Evolutionary conservation across 257 asterid genomes (phyloP).

Genomic region (Forsythia suspensa): DNA sequence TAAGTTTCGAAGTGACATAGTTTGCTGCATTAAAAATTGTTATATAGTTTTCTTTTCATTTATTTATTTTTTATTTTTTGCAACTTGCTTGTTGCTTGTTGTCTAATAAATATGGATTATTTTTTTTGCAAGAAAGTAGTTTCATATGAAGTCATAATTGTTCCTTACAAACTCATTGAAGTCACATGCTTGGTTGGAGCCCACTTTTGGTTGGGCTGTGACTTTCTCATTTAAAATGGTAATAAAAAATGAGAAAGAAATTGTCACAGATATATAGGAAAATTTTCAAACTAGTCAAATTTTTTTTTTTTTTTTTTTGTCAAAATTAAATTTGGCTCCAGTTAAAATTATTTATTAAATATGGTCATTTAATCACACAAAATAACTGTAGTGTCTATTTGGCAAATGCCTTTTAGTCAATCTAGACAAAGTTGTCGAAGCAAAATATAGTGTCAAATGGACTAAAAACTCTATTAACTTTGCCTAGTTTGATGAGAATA

Average conservation of each 20-base stretch:
- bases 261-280: background rate
- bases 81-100: background rate
- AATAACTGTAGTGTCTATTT: too few species aligned
- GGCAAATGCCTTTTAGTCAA: too few species aligned
- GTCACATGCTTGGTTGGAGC: conserved; percentile 48
- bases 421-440: too few species aligned
- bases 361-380: too few species aligned
- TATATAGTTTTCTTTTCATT: background rate
- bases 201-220: conserved; percentile 44
- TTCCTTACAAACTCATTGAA: conserved; percentile 52
- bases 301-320: too few species aligned
- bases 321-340: too few species aligned
- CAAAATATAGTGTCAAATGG: too few species aligned
- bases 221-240: conserved; percentile 16
- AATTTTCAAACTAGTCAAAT: too few species aligned
- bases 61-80: background rate
- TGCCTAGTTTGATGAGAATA: too few species aligned
- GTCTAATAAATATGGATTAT: background rate
- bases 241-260: background rate
- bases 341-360: too few species aligned
- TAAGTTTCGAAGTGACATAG: background rate
- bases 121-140: background rate
- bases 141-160: conserved; percentile 35
- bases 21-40: background rate
- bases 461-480: too few species aligned